Percentiles rank a stretch among this genome's conserved stretches.
phyloP scores from a whole-genome alignment of 225 moss, liverwort and hornwort species.

The Pleurozium schreberi region DNA sequence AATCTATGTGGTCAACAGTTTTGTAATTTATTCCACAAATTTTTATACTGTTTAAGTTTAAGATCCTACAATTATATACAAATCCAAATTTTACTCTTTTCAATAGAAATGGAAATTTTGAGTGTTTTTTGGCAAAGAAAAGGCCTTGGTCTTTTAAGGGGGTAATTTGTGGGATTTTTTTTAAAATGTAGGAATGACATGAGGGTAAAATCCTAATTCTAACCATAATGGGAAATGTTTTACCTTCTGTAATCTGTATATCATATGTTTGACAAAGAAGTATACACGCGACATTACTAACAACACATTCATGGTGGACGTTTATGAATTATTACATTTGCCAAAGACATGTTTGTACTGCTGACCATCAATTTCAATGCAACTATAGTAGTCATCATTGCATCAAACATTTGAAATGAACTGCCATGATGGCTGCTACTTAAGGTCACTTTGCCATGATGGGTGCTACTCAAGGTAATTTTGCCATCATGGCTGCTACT shows the following conservation, averaged over 20 bases:
- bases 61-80: too few species aligned
- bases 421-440: neutral
- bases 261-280: neutral
- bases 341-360: neutral
- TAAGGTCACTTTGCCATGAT: too few species aligned
- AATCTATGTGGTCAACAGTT: too few species aligned
- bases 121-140: too few species aligned
- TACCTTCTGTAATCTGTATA: neutral
- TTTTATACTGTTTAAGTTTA: too few species aligned
- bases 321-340: neutral
- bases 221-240: neutral
- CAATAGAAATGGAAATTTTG: too few species aligned
- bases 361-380: neutral
- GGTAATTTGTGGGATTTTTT: accelerated
- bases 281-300: neutral
- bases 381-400: neutral
- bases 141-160: too few species aligned
- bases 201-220: neutral
- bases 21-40: too few species aligned
- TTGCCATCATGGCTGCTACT: too few species aligned
- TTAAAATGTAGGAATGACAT: neutral
- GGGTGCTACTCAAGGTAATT: too few species aligned
- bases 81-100: too few species aligned
- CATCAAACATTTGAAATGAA: neutral
- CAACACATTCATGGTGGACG: neutral